phyloP scores from a whole-genome alignment of 2,329 filamentous ascomycete species.

The Dactylonectria estremocensis region DNA sequence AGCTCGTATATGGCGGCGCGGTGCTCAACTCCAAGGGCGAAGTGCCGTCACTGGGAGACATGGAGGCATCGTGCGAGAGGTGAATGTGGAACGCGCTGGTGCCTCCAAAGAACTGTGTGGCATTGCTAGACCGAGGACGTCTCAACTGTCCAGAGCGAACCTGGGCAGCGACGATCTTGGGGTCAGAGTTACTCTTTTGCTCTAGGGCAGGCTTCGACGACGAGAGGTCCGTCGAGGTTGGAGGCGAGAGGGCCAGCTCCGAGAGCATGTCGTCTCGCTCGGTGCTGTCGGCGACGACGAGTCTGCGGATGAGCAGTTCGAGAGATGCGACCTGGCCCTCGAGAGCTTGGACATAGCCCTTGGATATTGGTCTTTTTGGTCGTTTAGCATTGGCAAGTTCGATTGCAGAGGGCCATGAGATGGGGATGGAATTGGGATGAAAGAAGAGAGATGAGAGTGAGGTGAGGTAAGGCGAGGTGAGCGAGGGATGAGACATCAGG shows the following conservation, averaged over 20 bases:
- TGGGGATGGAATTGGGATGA: too few species aligned
- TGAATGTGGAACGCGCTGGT: slow-evolving; percentile 63
- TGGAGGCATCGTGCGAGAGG: slow-evolving; percentile 48
- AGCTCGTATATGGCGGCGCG: slow-evolving; percentile 27
- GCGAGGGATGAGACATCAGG: slow-evolving; percentile 3
- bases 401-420: background rate
- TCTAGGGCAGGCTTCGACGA: slow-evolving; percentile 36
- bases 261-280: slow-evolving; percentile 61
- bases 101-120: slow-evolving; percentile 64
- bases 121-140: slow-evolving; percentile 57
- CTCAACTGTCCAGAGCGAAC: slow-evolving; percentile 55
- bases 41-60: slow-evolving; percentile 33
- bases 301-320: slow-evolving; percentile 61
- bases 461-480: background rate
- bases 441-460: too few species aligned
- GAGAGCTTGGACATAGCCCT: slow-evolving; percentile 63
- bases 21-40: slow-evolving; percentile 34
- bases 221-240: slow-evolving; percentile 35
- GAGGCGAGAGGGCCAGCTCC: slow-evolving; percentile 50
- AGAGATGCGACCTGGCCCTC: slow-evolving; percentile 63
- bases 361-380: slow-evolving; percentile 58
- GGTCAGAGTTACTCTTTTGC: slow-evolving; percentile 46
- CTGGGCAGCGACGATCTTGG: slow-evolving; percentile 52
- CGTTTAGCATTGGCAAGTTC: slow-evolving; percentile 11
- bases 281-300: slow-evolving; percentile 57